Evolutionary conservation across 1,139 yeast genomes (phyloP), one percentile per base, ranked within the genome.

Genomic region (Pichia sp.): DNA sequence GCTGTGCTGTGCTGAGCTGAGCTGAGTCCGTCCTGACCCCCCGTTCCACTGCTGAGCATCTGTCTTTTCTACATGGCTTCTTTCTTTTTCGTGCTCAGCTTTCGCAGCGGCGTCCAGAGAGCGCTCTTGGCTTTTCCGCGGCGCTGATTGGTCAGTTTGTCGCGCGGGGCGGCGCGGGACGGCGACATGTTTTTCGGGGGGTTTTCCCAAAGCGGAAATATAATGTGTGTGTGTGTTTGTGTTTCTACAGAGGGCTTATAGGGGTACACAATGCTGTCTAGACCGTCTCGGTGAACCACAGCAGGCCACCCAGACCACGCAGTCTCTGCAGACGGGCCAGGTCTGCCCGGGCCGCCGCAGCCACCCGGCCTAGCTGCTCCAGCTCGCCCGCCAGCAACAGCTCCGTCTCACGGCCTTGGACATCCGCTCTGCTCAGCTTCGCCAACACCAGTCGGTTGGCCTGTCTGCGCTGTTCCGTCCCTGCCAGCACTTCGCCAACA

Each of bases 361-460:
- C 79, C 49, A 85, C n/a, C n/a, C n/a, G n/a, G n/a, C n/a, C n/a
- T n/a, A n/a, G 68, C 48, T 84, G 89, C 46, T 76, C 72, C 50
- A 85, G 68, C 60, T 91, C 98, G 38, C 81, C 74, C 11, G 81
- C 80, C 37, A 88, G 67, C 39, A 91, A 66, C 46, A 83, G 70
- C 53, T 83, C 86, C 26, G 75, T 76, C 59, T 87, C 96, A 50
- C 76, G 76, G 1, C 93, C 95, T 56, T 77, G 78, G 25, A 91
- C 96, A 59, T 91, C 97, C 47, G 84, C 95, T 61, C 97, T 74
- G 49, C 81, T 83, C 45, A 89, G 78, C 59, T 89, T 89, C 18
- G 80, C 80, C 45, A 89, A 67, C 44, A 91, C 69, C 13, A 82
- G 78, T 36, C 73, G 68, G 57, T 87, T 79, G 37, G 78, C 81